These are phyloP conservation scores for Ailanthus altissimus DNA, from an alignment of 345 rosid species.

Conservation along the genomic window DNA sequence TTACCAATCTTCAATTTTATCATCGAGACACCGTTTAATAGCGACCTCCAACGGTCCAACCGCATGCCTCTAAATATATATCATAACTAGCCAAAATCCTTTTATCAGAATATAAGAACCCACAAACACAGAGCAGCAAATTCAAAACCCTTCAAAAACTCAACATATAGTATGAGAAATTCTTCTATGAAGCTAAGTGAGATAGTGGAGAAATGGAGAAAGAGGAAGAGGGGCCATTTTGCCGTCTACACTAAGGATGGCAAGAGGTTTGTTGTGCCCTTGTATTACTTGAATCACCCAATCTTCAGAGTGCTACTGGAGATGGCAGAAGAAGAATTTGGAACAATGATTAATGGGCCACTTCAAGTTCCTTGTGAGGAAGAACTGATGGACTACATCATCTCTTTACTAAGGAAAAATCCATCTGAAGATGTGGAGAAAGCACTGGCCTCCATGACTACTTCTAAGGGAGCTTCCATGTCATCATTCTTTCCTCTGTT, in stretches of 20 bases:
- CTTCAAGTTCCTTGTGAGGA: slow-evolving; percentile 55
- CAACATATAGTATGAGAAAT: slow-evolving; percentile 19
- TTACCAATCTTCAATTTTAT: slow-evolving; percentile 9
- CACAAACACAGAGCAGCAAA: neutral
- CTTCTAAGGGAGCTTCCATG: slow-evolving; percentile 35
- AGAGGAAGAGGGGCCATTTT: slow-evolving; percentile 52
- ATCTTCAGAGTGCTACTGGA: slow-evolving; percentile 51
- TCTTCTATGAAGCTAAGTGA: slow-evolving; percentile 40
- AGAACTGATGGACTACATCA: slow-evolving; percentile 44
- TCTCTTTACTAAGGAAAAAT: slow-evolving; percentile 36
- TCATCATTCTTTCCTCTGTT: slow-evolving; percentile 37
- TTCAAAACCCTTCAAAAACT: neutral
- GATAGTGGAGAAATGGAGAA: slow-evolving; percentile 44
- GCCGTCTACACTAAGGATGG: slow-evolving; percentile 54
- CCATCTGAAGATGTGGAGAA: slow-evolving; percentile 32
- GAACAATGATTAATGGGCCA: slow-evolving; percentile 45
- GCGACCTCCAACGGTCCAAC: neutral
- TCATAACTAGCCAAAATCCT: neutral
- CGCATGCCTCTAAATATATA: neutral
- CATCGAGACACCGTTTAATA: neutral
- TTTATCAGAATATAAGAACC: neutral
- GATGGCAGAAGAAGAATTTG: slow-evolving; percentile 61
- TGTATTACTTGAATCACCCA: slow-evolving; percentile 51
- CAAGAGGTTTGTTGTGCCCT: slow-evolving; percentile 49
- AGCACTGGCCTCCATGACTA: slow-evolving; percentile 30